Base-by-base conservation (phyloP, 2,329 filamentous ascomycete species). In the Talaromyces albobiverticillius region DNA sequence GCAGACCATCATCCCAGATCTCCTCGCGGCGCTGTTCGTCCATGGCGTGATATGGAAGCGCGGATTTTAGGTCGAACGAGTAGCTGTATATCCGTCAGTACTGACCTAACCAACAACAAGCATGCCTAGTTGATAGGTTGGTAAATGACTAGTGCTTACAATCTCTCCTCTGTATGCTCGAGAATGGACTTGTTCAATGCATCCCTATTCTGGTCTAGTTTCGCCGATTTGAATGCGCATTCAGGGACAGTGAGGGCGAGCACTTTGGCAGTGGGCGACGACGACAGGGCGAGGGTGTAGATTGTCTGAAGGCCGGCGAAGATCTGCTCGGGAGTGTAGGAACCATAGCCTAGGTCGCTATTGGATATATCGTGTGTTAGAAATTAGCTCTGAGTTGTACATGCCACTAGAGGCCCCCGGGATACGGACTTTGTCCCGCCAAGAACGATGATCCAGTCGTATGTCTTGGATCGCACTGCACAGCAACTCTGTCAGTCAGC, bases 401-500 rank as follows among this genome's bases (percentile, higher is more conserved):
- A n/a, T n/a, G n/a, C n/a, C n/a, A n/a, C n/a, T n/a, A n/a, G n/a
- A n/a, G n/a, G n/a, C n/a, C n/a, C n/a, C n/a, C n/a, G n/a, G n/a
- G n/a, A n/a, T n/a, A n/a, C n/a, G n/a, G n/a, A 66, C 63, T 87
- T 88, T 46, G 84, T 87, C 2, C 84, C 85, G 8, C 82, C 84
- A 2, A 88, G 76, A 4, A 87, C 68, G 29, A 88, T 78, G 13
- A 81, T 78, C 82, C 83, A 87, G 71, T 86, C 81, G 59, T 74
- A 84, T n/a, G 20, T 25, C 9, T 60, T 47, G 14, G 38, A 40
- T 40, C 20, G 42, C 23, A 46, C 42, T 26, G n/a, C n/a, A n/a
- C n/a, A n/a, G 9, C n/a, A 43, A 43, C 41, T 23, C 40, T 25
- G 9, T 16, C n/a, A n/a, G n/a, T n/a, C n/a, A n/a, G 25, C 22